Base-by-base conservation (phyloP, 345 rosid genomes). In the Dimocarpus longan region DNA sequence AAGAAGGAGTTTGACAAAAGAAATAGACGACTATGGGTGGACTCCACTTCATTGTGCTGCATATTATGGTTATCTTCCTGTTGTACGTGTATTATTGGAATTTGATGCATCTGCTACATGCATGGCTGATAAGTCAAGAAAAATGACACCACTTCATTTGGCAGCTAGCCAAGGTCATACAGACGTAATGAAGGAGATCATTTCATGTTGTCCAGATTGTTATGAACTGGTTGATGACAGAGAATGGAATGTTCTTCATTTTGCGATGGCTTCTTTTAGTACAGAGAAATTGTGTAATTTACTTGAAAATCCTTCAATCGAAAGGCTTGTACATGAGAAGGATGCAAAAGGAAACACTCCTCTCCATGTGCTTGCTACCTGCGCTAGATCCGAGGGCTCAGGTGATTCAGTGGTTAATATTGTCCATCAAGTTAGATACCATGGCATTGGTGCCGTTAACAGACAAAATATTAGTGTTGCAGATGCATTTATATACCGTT, bases 21-120 rank as follows among this genome's bases (percentile, higher is more conserved):
- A 19, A 60, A 52, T 76, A 46, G 39, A 64, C 26, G 8, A 3
- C 21, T 0, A 39, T 2, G 50, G 66, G 6, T 73, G 76, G 76
- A 73, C 48, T 57, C 76, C 76, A 21, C 66, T 39, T 11, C 66
- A 73, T 21, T 57, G n/a, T 5, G 76, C 76, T 52, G 76, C 32
- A 39, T 7, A 73, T 57, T 39, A 39, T 12, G 76, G 76, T 6
- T 8, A 10, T n/a, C 1, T 0, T 5, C 12, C 0, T 13, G 21
- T 21, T 21, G 21, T 10, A 0, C 7, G 21, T 5, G 5, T n/a
- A 0, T 22, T 60, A 15, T 7, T 74, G 26, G 2, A 22, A 3
- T 22, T 8, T 24, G 42, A 62, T 15, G 5, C 7, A 73, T 40
- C 68, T n/a, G 15, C 10, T 21, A 56, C 56, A 0, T 60, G 21